Evolutionary conservation across 2,329 filamentous ascomycete genomes (phyloP), one percentile per base, ranked within the genome.

Genomic region (Acrodontium crateriforme): DNA sequence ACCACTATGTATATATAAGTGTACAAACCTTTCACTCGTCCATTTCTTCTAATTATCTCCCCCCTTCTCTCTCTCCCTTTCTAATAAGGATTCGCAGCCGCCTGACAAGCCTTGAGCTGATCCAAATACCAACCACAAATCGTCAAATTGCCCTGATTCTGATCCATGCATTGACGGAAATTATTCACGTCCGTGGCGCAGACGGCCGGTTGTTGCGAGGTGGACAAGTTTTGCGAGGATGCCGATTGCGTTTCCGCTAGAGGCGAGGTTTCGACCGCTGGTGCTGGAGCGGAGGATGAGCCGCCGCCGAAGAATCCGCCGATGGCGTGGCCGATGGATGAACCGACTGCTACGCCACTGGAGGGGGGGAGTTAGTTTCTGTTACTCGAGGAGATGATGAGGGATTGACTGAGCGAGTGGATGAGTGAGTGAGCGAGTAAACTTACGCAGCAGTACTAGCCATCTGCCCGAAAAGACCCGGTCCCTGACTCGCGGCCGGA

Each of bases 81-180:
- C 52, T 63, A 65, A 44, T 65, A 65, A 50, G 58, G 58, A 24
- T 49, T 47, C 31, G 61, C 58, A 11, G 60, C 58, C 28, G 47
- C 38, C 56, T 65, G 62, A 41, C 62, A 65, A 11, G 60, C 60
- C 58, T 65, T 65, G 59, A 98, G 68, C 71, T 98, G 45, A 39
- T 98, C 89, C 47, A 98, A 64, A 59, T 98, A 98, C 85, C 87
- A 98, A 44, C 80, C 79, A 65, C 89, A 98, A 53, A 94, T 91
- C 53, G 78, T 77, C 78, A 98, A 74, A 62, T 89, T 84, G 45
- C 89, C 89, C 53, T 74, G 65, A 59, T 98, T 79, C 52, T 95
- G 81, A 58, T 95, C 85, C 77, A 98, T 78, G 69, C 89, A 98
- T 64, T 77, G 78, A 49, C 83, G 85, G 69, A 98, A 95, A 60